A percentile compares a stretch with the other conserved stretches of the same genome.
These are phyloP conservation scores for Mesotaenium endlicherianum DNA, from an alignment of 139 green algal species.

Conservation along the genomic window DNA sequence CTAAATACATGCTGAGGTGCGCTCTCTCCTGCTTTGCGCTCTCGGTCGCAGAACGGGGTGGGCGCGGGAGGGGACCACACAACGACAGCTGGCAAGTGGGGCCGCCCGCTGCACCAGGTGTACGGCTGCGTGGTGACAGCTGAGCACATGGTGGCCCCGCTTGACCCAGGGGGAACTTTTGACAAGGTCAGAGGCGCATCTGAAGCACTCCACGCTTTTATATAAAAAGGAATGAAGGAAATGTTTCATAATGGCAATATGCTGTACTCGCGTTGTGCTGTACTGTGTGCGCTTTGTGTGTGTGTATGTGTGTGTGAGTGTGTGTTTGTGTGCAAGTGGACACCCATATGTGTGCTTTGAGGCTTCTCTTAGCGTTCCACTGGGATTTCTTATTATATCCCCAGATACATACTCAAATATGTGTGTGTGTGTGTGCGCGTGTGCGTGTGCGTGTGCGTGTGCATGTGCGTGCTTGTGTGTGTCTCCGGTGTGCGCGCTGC, in stretches of 20 bases:
- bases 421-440: neutral
- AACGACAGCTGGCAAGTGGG: too few relatives aligned
- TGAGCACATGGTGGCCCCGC: conserved; percentile 31
- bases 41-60: neutral
- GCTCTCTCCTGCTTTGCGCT: neutral
- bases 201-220: too few relatives aligned
- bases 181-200: conserved; percentile 21
- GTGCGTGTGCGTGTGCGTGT: neutral
- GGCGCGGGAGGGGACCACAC: neutral
- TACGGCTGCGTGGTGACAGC: conserved; percentile 27
- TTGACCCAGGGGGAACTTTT: conserved; percentile 29
- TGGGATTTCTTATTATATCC: neutral
- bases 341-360: neutral
- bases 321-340: neutral
- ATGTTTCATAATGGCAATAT: too few relatives aligned
- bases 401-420: neutral
- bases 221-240: too few relatives aligned
- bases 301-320: neutral
- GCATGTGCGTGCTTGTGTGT: neutral
- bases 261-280: too few relatives aligned
- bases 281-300: too few relatives aligned
- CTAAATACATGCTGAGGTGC: too few relatives aligned
- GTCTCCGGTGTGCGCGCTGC: neutral
- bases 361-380: neutral
- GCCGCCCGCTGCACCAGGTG: neutral